Evolutionary conservation across 345 rosid genomes (phyloP).

Genomic region (Ricinus communis): DNA sequence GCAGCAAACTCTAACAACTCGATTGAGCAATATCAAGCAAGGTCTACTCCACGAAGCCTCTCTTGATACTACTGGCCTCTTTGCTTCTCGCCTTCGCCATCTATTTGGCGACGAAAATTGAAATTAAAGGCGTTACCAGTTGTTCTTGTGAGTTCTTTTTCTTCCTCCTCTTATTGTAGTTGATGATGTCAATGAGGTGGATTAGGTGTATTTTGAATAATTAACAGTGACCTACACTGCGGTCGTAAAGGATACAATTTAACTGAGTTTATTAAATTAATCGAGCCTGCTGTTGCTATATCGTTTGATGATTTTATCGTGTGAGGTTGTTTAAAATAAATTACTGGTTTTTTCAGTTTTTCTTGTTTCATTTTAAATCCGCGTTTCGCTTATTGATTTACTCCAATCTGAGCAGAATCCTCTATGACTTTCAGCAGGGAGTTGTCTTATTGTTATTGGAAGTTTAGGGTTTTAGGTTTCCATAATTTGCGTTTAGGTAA

Average conservation of each 20-base stretch:
- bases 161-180: not conserved
- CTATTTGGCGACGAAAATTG: slow-evolving; percentile 56
- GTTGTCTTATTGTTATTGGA: not conserved
- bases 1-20: slow-evolving; percentile 45
- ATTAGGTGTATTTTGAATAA: slow-evolving; percentile 5
- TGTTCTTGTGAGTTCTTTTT: not conserved
- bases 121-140: not conserved
- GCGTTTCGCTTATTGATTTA: not conserved
- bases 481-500: not conserved
- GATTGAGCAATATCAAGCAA: slow-evolving; percentile 58
- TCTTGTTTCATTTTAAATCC: not conserved
- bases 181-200: not conserved
- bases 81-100: slow-evolving; percentile 69
- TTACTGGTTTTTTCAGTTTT: not conserved
- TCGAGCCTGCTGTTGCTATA: too few relatives aligned
- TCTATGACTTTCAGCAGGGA: too few relatives aligned
- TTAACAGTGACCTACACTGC: not conserved
- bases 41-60: slow-evolving; percentile 74
- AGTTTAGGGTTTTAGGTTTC: not conserved
- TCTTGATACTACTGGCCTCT: slow-evolving; percentile 64
- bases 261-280: not conserved
- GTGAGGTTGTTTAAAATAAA: not conserved
- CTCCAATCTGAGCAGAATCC: too few relatives aligned
- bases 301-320: not conserved
- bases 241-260: not conserved